Percentiles rank a stretch among this genome's conserved stretches.
These are phyloP conservation scores for Rugonectria rugulosa DNA, from an alignment of 2,329 filamentous ascomycete genomes.

Conservation along the genomic window DNA sequence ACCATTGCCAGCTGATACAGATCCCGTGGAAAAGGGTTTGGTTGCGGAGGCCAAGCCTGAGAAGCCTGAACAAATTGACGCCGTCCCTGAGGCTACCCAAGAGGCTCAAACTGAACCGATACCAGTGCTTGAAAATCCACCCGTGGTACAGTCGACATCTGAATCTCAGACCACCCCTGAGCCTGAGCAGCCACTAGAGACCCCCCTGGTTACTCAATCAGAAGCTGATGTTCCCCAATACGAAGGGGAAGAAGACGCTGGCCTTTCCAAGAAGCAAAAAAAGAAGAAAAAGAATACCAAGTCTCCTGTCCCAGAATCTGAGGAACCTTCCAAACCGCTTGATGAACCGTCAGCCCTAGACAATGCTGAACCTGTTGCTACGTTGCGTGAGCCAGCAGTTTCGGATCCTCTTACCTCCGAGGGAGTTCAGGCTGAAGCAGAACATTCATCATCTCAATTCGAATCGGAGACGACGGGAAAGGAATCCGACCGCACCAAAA, in stretches of 20 bases:
- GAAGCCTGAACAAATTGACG: too few species aligned
- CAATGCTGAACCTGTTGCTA: not conserved
- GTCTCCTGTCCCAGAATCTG: not conserved
- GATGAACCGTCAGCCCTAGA: not conserved
- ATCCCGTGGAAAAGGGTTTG: too few species aligned
- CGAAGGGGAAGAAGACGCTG: not conserved
- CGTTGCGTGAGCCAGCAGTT: not conserved
- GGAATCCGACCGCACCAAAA: not conserved
- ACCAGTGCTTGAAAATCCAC: not conserved
- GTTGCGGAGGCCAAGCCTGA: too few species aligned
- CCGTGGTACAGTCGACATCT: not conserved
- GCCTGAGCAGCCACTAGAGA: not conserved
- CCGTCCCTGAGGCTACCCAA: not conserved
- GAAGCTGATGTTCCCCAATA: not conserved
- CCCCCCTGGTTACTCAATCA: not conserved
- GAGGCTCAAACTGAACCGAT: not conserved
- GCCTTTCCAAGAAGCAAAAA: constrained; percentile 31
- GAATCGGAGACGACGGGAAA: not conserved
- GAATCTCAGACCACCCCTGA: not conserved
- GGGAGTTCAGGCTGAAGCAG: not conserved
- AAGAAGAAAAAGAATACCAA: constrained; percentile 23
- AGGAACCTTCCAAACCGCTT: not conserved
- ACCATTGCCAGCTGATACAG: not conserved
- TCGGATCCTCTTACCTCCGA: not conserved
- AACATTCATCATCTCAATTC: not conserved